These are phyloP conservation scores for Exophiala alcalophila DNA, from an alignment of 2,329 filamentous ascomycete species.

Conservation along the genomic window DNA sequence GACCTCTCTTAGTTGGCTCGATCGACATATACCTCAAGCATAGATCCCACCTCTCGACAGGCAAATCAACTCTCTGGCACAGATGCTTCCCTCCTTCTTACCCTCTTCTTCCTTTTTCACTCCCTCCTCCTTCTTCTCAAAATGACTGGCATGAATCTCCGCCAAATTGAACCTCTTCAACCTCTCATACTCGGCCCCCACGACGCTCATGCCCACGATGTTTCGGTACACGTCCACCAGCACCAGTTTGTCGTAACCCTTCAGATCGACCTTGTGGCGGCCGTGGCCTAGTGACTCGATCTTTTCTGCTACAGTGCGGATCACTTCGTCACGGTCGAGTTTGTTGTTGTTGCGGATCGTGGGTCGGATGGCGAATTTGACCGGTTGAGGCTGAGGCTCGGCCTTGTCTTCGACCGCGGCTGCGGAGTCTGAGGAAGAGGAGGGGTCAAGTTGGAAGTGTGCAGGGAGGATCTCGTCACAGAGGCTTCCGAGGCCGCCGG, in stretches of 20 bases:
- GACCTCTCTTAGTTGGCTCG: too few species aligned
- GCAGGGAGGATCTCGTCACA: conserved; percentile 57
- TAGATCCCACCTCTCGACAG: too few species aligned
- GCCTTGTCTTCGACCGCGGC: conserved; percentile 5
- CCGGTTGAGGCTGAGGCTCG: conserved; percentile 5
- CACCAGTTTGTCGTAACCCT: conserved; percentile 59
- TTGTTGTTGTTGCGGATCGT: conserved; percentile 59
- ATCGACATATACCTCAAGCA: too few species aligned
- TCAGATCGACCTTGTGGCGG: conserved; percentile 59
- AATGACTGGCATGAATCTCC: conserved; percentile 51
- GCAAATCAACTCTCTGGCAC: too few species aligned
- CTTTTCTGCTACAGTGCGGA: conserved; percentile 56
- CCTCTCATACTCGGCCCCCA: conserved; percentile 57
- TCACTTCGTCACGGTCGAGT: conserved; percentile 56
- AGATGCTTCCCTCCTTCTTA: too few species aligned
- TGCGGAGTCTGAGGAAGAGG: conserved; percentile 52
- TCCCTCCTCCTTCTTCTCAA: too few species aligned
- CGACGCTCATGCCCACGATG: conserved; percentile 62
- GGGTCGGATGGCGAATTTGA: conserved; percentile 61
- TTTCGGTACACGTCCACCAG: conserved; percentile 63
- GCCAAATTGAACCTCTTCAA: conserved; percentile 63
- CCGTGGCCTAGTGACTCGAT: conserved; percentile 46
- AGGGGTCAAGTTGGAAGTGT: conserved; percentile 51
- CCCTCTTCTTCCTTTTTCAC: too few species aligned
- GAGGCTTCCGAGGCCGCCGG: conserved; percentile 56